Base-by-base conservation (phyloP, 768 basidiomycete genomes). In the Trametopsis cervina region DNA sequence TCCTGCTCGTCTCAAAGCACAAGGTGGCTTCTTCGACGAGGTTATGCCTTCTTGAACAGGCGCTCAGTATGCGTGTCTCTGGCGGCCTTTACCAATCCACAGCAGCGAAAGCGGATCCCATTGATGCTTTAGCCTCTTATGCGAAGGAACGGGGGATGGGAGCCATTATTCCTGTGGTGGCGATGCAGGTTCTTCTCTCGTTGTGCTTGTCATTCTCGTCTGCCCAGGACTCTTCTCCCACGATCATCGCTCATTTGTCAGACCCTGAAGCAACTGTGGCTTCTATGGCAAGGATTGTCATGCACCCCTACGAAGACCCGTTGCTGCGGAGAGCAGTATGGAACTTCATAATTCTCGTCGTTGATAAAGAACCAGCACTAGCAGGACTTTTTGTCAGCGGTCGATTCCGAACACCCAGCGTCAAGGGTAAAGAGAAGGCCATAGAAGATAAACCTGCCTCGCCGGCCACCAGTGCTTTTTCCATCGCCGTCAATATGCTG, bases 361-460 rank as follows among this genome's bases (percentile, higher is more conserved):
- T 94, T 12, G 83, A 89, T 56, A 85, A 83, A 52, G 91, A 93
- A 60, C 91, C 94, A 0, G 90, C 93, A 0, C 70, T 95, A 4
- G 82, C 86, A 2, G 74, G 80, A 46, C 69, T 96, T 22, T 82
- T 93, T 50, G 82, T 93, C 25, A 75, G 80, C 0, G 91, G 90
- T 2, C 75, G 78, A 36, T 84, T 89, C 54, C 75, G 74, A 42
- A 65, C 73, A 3, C 75, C 78, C 2, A 60, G 55, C 20, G 54
- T 64, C 46, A 76, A 73, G 57, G 71, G 68, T 9, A 70, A 51
- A 54, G 58, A 59, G 12, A 63, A 65, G 22, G 63, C 57, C 5
- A 62, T 58, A 11, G 62, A 63, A 40, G 61, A 71, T 53, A 51
- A 51, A 11, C 40, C 39, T 9, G 50, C 46, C 0, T 18, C 66